phyloP scores from a whole-genome alignment of 2,329 filamentous ascomycete species.

The Ascochyta viciae-villosae region DNA sequence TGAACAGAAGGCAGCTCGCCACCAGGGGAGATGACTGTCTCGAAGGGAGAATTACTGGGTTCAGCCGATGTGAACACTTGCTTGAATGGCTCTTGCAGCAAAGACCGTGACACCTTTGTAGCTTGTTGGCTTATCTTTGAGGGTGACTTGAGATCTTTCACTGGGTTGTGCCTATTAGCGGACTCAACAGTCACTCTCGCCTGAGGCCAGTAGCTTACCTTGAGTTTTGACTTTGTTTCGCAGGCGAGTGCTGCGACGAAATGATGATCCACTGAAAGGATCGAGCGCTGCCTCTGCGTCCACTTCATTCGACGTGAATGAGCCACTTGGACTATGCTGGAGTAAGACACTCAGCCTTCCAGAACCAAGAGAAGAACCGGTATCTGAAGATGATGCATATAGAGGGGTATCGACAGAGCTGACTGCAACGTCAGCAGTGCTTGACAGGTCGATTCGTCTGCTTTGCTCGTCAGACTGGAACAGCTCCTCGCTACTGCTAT shows the following conservation, averaged over 20 bases:
- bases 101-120: too few species aligned
- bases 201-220: neutral
- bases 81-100: neutral
- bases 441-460: too few species aligned
- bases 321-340: neutral
- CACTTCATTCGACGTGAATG: neutral
- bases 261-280: neutral
- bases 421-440: too few species aligned
- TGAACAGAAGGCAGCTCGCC: constrained; percentile 10
- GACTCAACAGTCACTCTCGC: neutral
- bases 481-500: neutral
- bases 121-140: neutral
- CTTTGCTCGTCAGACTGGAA: too few species aligned
- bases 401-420: too few species aligned
- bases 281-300: neutral
- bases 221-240: neutral
- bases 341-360: neutral
- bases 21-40: constrained; percentile 1
- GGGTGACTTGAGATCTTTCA: neutral
- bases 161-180: neutral
- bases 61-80: neutral
- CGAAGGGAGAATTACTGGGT: constrained; percentile 2
- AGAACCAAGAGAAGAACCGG: neutral
- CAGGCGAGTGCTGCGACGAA: neutral
- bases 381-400: neutral